Conservation (phyloP, 2,329 filamentous ascomycete species). For the Byssothecium circinans region DNA sequence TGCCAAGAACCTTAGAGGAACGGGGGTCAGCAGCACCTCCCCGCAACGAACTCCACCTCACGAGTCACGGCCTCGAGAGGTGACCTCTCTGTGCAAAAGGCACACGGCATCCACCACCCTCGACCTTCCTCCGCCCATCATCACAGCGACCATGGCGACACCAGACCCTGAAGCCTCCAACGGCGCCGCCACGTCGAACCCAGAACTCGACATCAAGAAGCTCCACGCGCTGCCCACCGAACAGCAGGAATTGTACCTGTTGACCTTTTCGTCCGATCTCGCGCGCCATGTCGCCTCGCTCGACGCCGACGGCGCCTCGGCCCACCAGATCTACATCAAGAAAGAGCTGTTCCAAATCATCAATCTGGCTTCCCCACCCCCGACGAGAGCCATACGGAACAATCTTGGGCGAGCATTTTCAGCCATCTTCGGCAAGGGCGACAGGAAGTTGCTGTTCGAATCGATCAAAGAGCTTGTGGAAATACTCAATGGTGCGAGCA, state of each 20-base stretch:
- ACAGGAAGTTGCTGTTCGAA: slow-evolving; percentile 90
- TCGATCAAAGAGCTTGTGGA: slow-evolving; percentile 84
- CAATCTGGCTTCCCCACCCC: slow-evolving; percentile 75
- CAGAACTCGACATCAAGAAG: slow-evolving; percentile 86
- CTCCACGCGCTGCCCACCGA: slow-evolving; percentile 86
- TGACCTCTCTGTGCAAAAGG: too few relatives aligned
- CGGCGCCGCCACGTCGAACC: slow-evolving; percentile 52
- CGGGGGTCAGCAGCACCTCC: slow-evolving; percentile 15
- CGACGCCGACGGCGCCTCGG: slow-evolving; percentile 75
- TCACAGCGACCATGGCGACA: slow-evolving; percentile 25
- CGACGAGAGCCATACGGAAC: slow-evolving; percentile 86
- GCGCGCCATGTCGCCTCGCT: slow-evolving; percentile 77
- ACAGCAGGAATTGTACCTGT: slow-evolving; percentile 91
- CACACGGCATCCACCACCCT: too few relatives aligned
- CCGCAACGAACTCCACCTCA: background rate
- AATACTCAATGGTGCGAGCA: slow-evolving; percentile 69
- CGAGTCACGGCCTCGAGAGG: too few relatives aligned
- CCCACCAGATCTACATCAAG: slow-evolving; percentile 89
- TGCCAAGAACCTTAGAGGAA: slow-evolving; percentile 25
- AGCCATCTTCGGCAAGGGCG: slow-evolving; percentile 79
- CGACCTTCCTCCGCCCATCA: background rate
- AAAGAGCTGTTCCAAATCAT: slow-evolving; percentile 93
- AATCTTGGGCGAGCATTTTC: slow-evolving; percentile 84
- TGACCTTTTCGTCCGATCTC: slow-evolving; percentile 84
- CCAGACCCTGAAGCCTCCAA: slow-evolving; percentile 35